Evolutionary conservation across 73 alveolate genomes (phyloP).

Genomic region (Paramecium sexaurelia): DNA sequence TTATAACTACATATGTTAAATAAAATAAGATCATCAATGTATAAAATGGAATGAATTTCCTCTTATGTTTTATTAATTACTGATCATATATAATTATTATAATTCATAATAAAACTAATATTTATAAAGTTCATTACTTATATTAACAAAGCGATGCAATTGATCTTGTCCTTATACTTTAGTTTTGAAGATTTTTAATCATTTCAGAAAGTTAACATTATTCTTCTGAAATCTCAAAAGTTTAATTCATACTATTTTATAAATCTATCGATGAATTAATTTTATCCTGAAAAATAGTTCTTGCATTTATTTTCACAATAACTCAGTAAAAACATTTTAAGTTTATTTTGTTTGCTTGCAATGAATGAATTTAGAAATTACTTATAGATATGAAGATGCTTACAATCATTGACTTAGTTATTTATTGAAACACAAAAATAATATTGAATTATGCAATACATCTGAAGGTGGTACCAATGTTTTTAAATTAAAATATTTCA

Average conservation of each 20-base stretch:
- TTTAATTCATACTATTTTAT: neutral
- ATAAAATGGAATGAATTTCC: slow-evolving; percentile 7
- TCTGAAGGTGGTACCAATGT: slow-evolving; percentile 99
- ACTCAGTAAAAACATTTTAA: too few relatives aligned
- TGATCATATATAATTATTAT: neutral
- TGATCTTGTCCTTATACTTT: neutral
- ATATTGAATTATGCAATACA: too few relatives aligned
- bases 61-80: neutral
- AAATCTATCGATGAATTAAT: neutral
- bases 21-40: neutral
- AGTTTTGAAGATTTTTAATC: neutral
- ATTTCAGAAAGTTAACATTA: neutral
- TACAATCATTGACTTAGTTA: slow-evolving; percentile 30
- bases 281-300: neutral
- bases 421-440: neutral
- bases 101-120: neutral
- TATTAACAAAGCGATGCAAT: neutral
- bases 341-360: too few relatives aligned
- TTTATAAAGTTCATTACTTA: neutral
- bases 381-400: too few relatives aligned
- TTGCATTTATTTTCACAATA: neutral
- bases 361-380: too few relatives aligned
- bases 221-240: neutral
- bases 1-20: neutral
- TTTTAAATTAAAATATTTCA: slow-evolving; percentile 95